Evolutionary conservation across 73 alveolate species (phyloP).

Genomic region (Tetrahymena borealis): DNA sequence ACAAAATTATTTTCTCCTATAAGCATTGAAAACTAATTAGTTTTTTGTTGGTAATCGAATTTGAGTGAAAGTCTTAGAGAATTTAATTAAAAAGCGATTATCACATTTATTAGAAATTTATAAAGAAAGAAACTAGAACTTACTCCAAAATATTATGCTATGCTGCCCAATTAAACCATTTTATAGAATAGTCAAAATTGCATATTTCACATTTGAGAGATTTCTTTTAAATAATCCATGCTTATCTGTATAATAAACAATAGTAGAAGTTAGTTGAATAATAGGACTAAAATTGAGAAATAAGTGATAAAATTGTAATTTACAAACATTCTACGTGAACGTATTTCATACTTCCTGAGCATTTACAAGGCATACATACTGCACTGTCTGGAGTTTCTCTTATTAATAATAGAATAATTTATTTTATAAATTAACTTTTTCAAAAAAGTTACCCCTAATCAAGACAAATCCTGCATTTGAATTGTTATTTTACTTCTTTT

Average conservation of each 20-base stretch:
- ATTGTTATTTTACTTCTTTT: neutral
- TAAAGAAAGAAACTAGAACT: neutral
- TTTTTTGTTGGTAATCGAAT: too few species aligned
- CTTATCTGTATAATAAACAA: neutral
- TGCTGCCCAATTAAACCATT: neutral
- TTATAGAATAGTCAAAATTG: neutral
- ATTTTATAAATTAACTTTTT: neutral
- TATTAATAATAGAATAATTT: neutral
- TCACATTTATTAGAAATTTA: too few species aligned
- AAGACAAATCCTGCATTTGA: neutral
- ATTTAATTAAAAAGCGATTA: too few species aligned
- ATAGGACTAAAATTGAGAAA: too few species aligned
- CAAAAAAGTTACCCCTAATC: neutral
- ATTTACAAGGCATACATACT: slow-evolving; percentile 53
- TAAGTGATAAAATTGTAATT: neutral
- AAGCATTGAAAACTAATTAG: too few species aligned
- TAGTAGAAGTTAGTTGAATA: neutral
- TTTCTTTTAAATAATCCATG: neutral
- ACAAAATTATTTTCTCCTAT: too few species aligned
- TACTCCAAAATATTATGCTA: neutral
- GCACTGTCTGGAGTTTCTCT: slow-evolving; percentile 37
- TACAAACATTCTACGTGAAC: slow-evolving; percentile 53
- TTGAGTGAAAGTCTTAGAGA: too few species aligned
- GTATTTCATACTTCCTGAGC: slow-evolving; percentile 60
- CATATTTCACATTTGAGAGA: neutral